A percentile compares a stretch with the other conserved stretches of the same genome.
phyloP scores from a whole-genome alignment of 129 eudicot genomes.

The Calendula officinalis region DNA sequence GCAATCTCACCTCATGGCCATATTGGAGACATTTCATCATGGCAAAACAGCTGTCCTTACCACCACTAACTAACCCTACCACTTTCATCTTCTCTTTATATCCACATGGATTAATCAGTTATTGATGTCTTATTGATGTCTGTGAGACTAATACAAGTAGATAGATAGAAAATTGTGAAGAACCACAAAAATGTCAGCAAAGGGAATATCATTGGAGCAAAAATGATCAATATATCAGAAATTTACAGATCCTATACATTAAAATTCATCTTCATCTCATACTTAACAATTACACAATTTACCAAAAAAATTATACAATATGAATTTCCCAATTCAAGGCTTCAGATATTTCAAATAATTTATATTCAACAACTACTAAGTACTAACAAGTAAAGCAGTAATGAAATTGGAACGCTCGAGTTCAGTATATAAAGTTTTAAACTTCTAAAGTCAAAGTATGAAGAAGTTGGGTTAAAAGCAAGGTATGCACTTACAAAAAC shows the following conservation, averaged over 20 bases:
- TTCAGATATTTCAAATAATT: constrained; percentile 5
- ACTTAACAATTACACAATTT: not conserved
- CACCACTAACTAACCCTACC: constrained; percentile 95
- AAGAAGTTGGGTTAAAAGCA: not conserved
- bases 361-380: not conserved
- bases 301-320: constrained; percentile 3
- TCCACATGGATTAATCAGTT: not conserved
- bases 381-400: not conserved
- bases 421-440: not conserved
- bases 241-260: constrained; percentile 1
- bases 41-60: constrained; percentile 96
- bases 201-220: not conserved
- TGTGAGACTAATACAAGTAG: constrained; percentile 2
- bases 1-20: constrained; percentile 70
- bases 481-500: too few species aligned
- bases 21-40: constrained; percentile 85
- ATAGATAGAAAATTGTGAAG: constrained; percentile 1
- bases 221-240: constrained; percentile 10
- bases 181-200: constrained; percentile 2
- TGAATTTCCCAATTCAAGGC: constrained; percentile 7
- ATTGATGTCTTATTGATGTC: not conserved
- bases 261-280: constrained; percentile 11
- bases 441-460: not conserved
- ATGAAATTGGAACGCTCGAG: not conserved
- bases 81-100: constrained; percentile 65